phyloP scores from a whole-genome alignment of 192 early-diverging fungal species.

The Backusella sp. region DNA sequence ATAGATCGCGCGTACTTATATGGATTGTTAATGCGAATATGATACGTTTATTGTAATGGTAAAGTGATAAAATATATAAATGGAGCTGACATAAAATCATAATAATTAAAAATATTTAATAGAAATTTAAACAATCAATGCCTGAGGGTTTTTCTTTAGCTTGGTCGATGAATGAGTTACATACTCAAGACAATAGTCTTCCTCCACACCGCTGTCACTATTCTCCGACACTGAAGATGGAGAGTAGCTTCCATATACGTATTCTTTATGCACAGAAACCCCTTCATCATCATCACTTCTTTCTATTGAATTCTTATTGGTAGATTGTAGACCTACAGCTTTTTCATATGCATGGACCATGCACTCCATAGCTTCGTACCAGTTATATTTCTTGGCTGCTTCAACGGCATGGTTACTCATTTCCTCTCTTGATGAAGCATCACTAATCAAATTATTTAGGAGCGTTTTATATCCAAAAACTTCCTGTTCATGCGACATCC shows the following conservation, averaged over 20 bases:
- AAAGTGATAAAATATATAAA: not conserved
- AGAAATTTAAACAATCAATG: not conserved
- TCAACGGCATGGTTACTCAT: slow-evolving; percentile 19
- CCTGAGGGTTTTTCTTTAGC: not conserved
- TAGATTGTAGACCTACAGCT: slow-evolving; percentile 6
- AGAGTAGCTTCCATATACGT: not conserved
- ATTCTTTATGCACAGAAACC: not conserved
- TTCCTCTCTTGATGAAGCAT: not conserved
- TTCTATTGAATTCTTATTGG: not conserved
- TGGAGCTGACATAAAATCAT: not conserved
- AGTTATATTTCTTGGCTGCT: slow-evolving; percentile 13
- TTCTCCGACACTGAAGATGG: not conserved
- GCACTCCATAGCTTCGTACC: slow-evolving; percentile 24
- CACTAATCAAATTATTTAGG: slow-evolving; percentile 3
- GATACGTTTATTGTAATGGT: not conserved
- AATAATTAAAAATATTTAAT: not conserved
- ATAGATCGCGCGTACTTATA: no score
- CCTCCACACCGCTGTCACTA: slow-evolving; percentile 38
- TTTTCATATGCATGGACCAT: slow-evolving; percentile 20
- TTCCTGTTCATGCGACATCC: slow-evolving; percentile 4
- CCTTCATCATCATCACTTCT: slow-evolving; percentile 3
- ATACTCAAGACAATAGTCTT: slow-evolving; percentile 16
- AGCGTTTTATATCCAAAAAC: not conserved
- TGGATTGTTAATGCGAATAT: not conserved
- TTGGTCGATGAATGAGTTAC: not conserved